These are phyloP conservation scores for Cymbopogon citratus DNA, from an alignment of 176 grass and related monocot species.

Conservation along the genomic window DNA sequence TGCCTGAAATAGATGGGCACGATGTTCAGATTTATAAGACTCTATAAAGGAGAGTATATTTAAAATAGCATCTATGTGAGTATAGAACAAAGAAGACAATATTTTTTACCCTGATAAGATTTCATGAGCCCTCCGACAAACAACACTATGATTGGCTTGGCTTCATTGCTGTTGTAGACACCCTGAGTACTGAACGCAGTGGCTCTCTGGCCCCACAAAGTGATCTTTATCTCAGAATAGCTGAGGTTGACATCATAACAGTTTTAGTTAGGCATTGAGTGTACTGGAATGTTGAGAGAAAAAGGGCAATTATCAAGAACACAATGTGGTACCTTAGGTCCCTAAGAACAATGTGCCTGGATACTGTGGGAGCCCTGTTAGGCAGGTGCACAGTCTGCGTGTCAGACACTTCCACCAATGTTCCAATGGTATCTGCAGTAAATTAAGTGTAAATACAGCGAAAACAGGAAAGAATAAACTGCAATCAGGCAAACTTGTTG, in stretches of 20 bases:
- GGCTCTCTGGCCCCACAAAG: not conserved
- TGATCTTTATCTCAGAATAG: not conserved
- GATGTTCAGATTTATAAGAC: too few species aligned
- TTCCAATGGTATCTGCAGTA: not conserved
- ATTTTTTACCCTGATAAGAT: not conserved
- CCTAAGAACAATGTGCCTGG: not conserved
- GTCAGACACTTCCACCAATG: not conserved
- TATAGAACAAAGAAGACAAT: not conserved
- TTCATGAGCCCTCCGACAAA: not conserved
- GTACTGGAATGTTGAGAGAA: too few species aligned
- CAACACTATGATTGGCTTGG: not conserved
- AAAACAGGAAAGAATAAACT: too few species aligned
- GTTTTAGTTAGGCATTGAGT: too few species aligned
- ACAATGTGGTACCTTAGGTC: not conserved
- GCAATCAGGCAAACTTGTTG: too few species aligned
- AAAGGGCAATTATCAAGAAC: too few species aligned
- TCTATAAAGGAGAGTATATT: too few species aligned
- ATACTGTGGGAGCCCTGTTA: too few species aligned
- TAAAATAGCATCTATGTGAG: too few species aligned
- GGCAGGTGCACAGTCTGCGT: accelerated
- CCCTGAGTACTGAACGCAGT: not conserved
- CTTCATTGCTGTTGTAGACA: not conserved
- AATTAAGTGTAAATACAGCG: too few species aligned
- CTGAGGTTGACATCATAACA: too few species aligned
- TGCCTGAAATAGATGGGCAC: too few species aligned